These are phyloP conservation scores for Monosporozyma servazzii DNA, from an alignment of 805 yeast genomes.

Conservation along the genomic window DNA sequence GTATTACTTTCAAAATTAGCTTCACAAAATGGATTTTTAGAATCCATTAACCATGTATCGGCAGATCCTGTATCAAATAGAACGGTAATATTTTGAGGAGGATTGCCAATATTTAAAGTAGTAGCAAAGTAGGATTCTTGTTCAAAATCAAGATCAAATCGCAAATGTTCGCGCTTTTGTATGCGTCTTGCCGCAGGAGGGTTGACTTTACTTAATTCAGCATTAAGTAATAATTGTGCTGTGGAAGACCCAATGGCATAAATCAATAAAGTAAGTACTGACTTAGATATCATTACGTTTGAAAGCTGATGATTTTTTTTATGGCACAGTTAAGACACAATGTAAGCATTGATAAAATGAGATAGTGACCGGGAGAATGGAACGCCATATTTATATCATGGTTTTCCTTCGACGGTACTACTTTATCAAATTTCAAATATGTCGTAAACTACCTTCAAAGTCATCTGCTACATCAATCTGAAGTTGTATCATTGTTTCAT, in stretches of 20 bases:
- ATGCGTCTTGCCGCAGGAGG: not conserved
- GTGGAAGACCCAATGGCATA: not conserved
- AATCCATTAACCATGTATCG: constrained; percentile 39
- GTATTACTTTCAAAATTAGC: not conserved
- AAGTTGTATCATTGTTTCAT: not conserved
- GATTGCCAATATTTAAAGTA: constrained; percentile 32
- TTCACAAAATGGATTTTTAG: constrained; percentile 26
- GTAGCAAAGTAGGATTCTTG: constrained; percentile 24
- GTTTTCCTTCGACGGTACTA: not conserved
- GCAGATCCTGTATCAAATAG: constrained; percentile 44
- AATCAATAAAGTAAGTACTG: not conserved
- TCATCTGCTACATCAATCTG: not conserved
- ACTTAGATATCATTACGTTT: not conserved
- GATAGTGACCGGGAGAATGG: not conserved
- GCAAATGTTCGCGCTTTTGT: constrained; percentile 2
- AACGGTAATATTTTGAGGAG: constrained; percentile 34
- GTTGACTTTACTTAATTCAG: not conserved
- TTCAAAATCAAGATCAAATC: constrained; percentile 9
- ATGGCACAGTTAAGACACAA: not conserved
- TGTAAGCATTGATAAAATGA: not conserved
- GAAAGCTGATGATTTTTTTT: not conserved
- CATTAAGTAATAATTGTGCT: not conserved
- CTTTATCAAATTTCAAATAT: not conserved
- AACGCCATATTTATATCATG: not conserved
- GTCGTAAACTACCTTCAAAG: not conserved